These are phyloP conservation scores for Entomortierella chlamydospora DNA, from an alignment of 192 early-diverging fungal species.

Conservation along the genomic window DNA sequence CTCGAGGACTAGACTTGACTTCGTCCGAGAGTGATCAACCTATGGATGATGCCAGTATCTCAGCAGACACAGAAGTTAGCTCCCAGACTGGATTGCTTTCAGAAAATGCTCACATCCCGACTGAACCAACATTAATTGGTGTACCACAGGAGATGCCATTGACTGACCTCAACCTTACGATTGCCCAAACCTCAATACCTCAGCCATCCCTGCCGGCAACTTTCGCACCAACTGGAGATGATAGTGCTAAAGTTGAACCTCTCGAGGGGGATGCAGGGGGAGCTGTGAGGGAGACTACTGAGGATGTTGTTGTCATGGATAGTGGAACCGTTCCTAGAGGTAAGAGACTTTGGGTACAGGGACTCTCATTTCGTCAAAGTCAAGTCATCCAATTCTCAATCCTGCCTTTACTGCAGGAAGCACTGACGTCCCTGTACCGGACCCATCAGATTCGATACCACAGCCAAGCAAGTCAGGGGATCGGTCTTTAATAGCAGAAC, in stretches of 20 bases:
- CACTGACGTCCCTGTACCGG: not conserved
- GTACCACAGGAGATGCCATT: not conserved
- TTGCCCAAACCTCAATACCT: not conserved
- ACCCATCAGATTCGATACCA: not conserved
- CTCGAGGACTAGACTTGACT: not conserved
- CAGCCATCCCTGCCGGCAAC: not conserved
- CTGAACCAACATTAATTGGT: not conserved
- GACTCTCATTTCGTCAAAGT: not conserved
- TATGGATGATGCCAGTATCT: not conserved
- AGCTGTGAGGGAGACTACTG: not conserved
- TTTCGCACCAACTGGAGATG: not conserved
- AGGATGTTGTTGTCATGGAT: constrained; percentile 17
- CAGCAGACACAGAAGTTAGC: not conserved
- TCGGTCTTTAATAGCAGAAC: not conserved
- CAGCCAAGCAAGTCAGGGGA: not conserved
- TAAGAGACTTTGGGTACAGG: not conserved
- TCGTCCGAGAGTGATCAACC: not conserved
- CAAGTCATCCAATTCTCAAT: not conserved
- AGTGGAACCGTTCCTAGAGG: not conserved
- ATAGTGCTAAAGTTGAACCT: no score
- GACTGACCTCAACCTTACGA: not conserved
- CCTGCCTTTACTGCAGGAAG: not conserved
- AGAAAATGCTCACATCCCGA: not conserved
- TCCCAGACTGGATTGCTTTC: not conserved
- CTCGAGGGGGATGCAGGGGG: not conserved